A percentile compares a stretch with the other conserved stretches of the same genome.
Evolutionary conservation across 2,329 filamentous ascomycete species (phyloP).

Genomic region (Curvularia eragrostidis): DNA sequence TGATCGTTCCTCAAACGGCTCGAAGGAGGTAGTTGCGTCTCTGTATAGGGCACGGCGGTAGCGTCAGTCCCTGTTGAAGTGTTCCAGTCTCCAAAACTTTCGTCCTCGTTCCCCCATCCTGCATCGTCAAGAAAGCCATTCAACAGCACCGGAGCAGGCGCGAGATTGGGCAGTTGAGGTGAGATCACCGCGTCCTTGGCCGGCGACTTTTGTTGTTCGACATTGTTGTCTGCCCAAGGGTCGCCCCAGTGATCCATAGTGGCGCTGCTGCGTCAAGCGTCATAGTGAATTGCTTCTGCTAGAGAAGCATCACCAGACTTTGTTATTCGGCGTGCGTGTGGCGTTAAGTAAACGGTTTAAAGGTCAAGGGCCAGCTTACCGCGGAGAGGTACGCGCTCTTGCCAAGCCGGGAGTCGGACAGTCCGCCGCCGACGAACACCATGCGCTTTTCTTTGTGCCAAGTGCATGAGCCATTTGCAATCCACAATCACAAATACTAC

Average conservation of each 20-base stretch:
- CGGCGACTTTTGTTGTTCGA: slow-evolving; percentile 29
- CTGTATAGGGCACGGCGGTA: slow-evolving; percentile 4
- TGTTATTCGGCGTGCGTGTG: slow-evolving; percentile 1
- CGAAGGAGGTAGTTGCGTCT: slow-evolving; percentile 6
- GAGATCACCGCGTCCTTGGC: slow-evolving; percentile 35
- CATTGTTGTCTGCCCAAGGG: slow-evolving; percentile 50
- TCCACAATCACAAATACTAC: background rate
- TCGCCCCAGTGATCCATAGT: slow-evolving; percentile 53
- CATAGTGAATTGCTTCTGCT: slow-evolving; percentile 45
- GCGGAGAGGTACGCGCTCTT: slow-evolving; percentile 14
- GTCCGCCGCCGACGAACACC: slow-evolving; percentile 1
- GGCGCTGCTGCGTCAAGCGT: slow-evolving; percentile 37
- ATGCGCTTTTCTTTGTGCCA: background rate
- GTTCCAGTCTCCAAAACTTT: slow-evolving; percentile 42
- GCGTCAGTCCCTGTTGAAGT: slow-evolving; percentile 17
- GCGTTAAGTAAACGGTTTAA: slow-evolving; percentile 4
- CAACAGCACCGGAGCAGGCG: slow-evolving; percentile 29
- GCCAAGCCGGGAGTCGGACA: slow-evolving; percentile 23
- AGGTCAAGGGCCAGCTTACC: slow-evolving; percentile 15
- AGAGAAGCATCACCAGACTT: slow-evolving; percentile 38
- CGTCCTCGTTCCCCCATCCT: slow-evolving; percentile 45
- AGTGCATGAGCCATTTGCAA: background rate
- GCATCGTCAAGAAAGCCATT: slow-evolving; percentile 47
- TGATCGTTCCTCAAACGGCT: slow-evolving; percentile 1
- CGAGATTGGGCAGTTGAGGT: slow-evolving; percentile 22